These are phyloP conservation scores for Triticum timopheevii DNA, from an alignment of 176 grass and related monocot genomes.

Conservation along the genomic window DNA sequence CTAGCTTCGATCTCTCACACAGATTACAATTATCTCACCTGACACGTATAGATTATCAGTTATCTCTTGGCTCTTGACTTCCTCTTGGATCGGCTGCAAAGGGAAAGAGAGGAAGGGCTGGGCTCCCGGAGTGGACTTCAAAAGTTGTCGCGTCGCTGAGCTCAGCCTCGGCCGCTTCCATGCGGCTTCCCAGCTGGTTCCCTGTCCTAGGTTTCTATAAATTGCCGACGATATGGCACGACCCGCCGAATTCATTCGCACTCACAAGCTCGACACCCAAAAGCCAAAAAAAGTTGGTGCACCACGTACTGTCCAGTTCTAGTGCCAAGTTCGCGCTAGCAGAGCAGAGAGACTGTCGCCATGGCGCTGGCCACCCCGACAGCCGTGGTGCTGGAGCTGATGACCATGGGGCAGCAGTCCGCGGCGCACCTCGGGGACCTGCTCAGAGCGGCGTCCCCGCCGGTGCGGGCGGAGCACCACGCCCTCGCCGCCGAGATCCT, in stretches of 20 bases:
- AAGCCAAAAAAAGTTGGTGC: neutral
- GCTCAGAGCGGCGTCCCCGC: slow-evolving; percentile 13
- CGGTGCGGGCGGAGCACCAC: neutral
- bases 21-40: neutral
- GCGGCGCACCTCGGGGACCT: slow-evolving; percentile 42
- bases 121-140: neutral
- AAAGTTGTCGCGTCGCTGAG: neutral
- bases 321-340: neutral
- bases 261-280: neutral
- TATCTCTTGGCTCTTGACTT: neutral
- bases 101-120: neutral
- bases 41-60: neutral
- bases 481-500: slow-evolving; percentile 50
- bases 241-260: neutral
- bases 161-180: neutral
- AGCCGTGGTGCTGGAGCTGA: slow-evolving; percentile 42
- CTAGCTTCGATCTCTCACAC: neutral
- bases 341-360: neutral
- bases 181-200: neutral
- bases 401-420: slow-evolving; percentile 45
- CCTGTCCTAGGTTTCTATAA: slow-evolving; percentile 4
- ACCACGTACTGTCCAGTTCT: neutral
- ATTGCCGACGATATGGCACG: neutral
- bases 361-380: slow-evolving; percentile 37
- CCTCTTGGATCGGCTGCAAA: neutral